phyloP scores from a whole-genome alignment of 2,329 filamentous ascomycete genomes.

The Albophoma yamanashiensis region DNA sequence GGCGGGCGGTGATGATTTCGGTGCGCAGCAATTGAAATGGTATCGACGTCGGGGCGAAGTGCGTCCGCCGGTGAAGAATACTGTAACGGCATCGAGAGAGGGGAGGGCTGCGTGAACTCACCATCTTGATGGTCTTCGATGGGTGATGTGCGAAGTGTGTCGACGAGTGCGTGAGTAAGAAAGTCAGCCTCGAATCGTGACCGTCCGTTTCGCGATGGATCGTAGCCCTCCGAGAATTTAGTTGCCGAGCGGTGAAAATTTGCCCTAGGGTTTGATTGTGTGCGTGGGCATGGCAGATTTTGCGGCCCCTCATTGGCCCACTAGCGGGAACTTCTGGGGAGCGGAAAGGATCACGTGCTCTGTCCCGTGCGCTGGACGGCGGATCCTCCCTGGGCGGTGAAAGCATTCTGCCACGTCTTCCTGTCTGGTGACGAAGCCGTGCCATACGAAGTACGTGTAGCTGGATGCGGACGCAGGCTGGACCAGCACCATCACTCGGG shows the following conservation, averaged over 20 bases:
- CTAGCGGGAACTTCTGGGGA: background rate
- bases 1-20: background rate
- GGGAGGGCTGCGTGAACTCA: constrained; percentile 23
- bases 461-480: background rate
- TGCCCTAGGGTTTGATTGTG: constrained; percentile 26
- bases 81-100: constrained; percentile 4
- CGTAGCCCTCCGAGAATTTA: constrained; percentile 20
- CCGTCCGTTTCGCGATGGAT: constrained; percentile 23
- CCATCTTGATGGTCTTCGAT: constrained; percentile 36
- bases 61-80: background rate
- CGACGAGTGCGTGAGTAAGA: constrained; percentile 23
- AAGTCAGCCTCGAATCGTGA: constrained; percentile 24
- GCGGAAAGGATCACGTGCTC: constrained; percentile 11
- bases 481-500: background rate
- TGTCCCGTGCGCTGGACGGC: background rate
- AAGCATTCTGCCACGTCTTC: constrained; percentile 7
- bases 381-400: constrained; percentile 15
- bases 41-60: background rate
- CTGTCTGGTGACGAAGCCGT: background rate
- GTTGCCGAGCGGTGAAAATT: constrained; percentile 26
- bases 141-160: constrained; percentile 28
- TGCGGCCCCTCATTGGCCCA: constrained; percentile 21
- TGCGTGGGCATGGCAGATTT: constrained; percentile 8
- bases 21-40: background rate
- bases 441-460: background rate